Base-by-base conservation (phyloP, 495 filamentous ascomycete species). In the Oleoguttula mirabilis region DNA sequence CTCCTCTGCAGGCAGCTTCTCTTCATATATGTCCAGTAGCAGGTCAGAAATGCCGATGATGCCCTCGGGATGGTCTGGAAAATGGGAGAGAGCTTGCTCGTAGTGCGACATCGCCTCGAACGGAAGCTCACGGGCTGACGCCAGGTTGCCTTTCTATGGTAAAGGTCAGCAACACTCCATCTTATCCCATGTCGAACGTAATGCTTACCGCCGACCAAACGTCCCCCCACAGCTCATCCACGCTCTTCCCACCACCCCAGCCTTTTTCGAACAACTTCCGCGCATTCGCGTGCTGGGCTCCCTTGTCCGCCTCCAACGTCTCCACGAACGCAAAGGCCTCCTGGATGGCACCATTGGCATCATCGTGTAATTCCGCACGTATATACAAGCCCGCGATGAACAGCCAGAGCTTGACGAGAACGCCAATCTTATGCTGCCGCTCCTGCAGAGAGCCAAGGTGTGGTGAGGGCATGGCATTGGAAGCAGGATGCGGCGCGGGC, bases 351-450 rank as follows among this genome's bases (percentile, higher is more conserved):
- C 77, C 80, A 30, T 70, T 68, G 1, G 83, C 80, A 57, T 96
- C 87, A 1, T 81, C 75, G 30, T 75, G 73, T 58, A 88, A 75
- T 1, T 69, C 75, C 10, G 88, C 84, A 33, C 84, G 75, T 19
- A 87, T 75, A 54, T 98, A 96, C 39, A 95, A 75, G 0, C 79
- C 79, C 2, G 84, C 78, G 35, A 94, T 87, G 45, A 86, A 78
- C 10, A 94, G 70, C 90, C 90, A 98, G 17, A 93, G 75, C 40
- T 75, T 77, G n/a, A 81, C 67, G 4, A 94, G 69, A 16, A 51
- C 80, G 1, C 50, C 52, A n/a, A 54, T 39, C 33, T 48, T 60
- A 1, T 61, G 59, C 25, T 60, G 53, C 19, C 54, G 55, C 41
- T 57, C 54, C 41, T 63, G 57, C 12, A 57, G 14, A 20, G 44